These are phyloP conservation scores for Fusarium continuum DNA, from an alignment of 2,329 filamentous ascomycete species.

Conservation along the genomic window DNA sequence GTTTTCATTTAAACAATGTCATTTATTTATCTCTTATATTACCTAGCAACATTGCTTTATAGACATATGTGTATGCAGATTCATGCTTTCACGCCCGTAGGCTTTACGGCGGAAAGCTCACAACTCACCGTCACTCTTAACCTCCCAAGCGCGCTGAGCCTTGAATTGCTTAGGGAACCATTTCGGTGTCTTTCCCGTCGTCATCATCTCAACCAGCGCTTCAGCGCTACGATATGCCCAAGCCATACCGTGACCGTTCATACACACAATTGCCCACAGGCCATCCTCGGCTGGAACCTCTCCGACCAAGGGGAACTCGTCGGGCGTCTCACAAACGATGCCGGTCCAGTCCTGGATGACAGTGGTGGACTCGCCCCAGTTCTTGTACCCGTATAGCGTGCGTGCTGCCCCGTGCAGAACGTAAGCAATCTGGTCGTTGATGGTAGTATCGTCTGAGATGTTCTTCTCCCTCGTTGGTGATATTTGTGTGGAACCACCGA, in stretches of 20 bases:
- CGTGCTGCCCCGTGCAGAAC: slow-evolving; percentile 16
- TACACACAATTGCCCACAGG: slow-evolving; percentile 24
- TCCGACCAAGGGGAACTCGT: slow-evolving; percentile 15
- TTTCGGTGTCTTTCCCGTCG: slow-evolving; percentile 14
- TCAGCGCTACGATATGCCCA: slow-evolving; percentile 27
- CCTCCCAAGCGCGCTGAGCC: slow-evolving; percentile 23
- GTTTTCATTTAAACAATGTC: no score
- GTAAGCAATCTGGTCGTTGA: slow-evolving; percentile 18
- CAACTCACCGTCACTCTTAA: not conserved
- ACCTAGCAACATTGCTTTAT: no score
- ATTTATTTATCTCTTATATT: no score
- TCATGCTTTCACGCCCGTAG: no score
- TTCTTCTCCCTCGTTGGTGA: slow-evolving; percentile 6
- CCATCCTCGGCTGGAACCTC: slow-evolving; percentile 24
- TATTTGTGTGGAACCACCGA: slow-evolving; percentile 20
- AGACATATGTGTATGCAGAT: no score
- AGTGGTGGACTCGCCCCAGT: slow-evolving; percentile 16
- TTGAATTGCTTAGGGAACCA: slow-evolving; percentile 26
- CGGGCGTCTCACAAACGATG: slow-evolving; percentile 13
- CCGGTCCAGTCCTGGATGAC: slow-evolving; percentile 25
- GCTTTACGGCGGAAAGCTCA: no score
- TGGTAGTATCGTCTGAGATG: slow-evolving; percentile 9
- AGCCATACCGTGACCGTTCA: slow-evolving; percentile 25
- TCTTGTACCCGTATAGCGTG: slow-evolving; percentile 5
- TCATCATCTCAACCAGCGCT: slow-evolving; percentile 29